These are phyloP conservation scores for Coniferiporia sulphurascens DNA, from an alignment of 1,284 basidiomycete genomes.

Conservation along the genomic window DNA sequence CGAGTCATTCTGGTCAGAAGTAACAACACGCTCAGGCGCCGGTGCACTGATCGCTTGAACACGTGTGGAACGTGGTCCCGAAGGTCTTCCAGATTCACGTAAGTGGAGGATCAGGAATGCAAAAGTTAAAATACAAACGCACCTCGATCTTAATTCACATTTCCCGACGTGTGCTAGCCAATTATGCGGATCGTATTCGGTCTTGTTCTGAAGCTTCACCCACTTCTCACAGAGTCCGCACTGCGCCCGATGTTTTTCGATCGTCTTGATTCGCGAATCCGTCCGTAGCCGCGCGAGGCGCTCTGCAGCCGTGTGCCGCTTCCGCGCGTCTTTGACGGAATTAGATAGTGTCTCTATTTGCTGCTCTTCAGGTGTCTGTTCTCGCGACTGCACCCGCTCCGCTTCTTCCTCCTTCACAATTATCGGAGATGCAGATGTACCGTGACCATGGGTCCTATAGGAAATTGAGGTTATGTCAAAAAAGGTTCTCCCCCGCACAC, in stretches of 20 bases:
- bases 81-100: background rate
- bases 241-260: conserved; percentile 18
- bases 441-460: background rate
- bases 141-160: conserved; percentile 13
- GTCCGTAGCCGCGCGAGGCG: conserved; percentile 15
- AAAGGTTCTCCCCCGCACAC: background rate
- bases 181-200: conserved; percentile 19
- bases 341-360: background rate
- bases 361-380: background rate
- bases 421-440: background rate
- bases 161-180: conserved; percentile 17
- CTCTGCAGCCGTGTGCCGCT: conserved; percentile 17
- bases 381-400: background rate
- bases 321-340: background rate
- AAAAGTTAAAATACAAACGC: background rate
- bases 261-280: conserved; percentile 15
- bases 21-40: background rate
- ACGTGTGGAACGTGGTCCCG: background rate
- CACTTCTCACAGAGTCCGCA: conserved; percentile 18
- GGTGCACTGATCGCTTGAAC: background rate
- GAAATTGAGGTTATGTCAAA: background rate
- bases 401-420: conserved; percentile 4
- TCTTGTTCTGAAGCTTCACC: conserved; percentile 19
- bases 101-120: background rate
- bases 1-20: conserved; percentile 3